Percentiles rank a stretch among this genome's conserved stretches.
Conservation (phyloP, 2,329 filamentous ascomycete genomes). For the Boeremia lycopersici region DNA sequence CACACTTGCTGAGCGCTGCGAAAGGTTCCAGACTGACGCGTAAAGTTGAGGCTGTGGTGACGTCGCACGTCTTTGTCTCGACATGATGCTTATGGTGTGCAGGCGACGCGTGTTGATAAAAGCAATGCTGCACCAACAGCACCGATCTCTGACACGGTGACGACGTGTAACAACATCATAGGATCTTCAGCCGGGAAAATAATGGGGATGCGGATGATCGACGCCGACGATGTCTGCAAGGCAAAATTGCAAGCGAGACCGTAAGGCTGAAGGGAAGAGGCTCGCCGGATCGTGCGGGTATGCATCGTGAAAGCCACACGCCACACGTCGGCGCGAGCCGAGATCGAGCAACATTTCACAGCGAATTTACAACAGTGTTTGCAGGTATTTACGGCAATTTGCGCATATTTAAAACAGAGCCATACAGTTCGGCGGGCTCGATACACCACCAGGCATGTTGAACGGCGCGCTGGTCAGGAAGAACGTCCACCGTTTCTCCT, state of each 20-base stretch:
- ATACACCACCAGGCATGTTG: constrained; percentile 49
- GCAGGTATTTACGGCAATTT: not conserved
- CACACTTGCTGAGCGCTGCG: constrained; percentile 13
- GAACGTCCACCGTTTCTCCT: constrained; percentile 50
- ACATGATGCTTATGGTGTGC: not conserved
- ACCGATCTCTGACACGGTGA: not conserved
- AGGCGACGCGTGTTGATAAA: constrained; percentile 1
- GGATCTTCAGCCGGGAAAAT: constrained; percentile 6
- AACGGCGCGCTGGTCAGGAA: constrained; percentile 53
- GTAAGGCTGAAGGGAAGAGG: constrained; percentile 7
- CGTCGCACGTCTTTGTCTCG: constrained; percentile 13
- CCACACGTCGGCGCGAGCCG: constrained; percentile 13
- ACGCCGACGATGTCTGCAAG: constrained; percentile 7
- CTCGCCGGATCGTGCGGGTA: not conserved
- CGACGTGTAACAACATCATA: not conserved
- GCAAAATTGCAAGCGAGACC: constrained; percentile 6
- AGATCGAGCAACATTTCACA: not conserved
- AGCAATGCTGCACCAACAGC: not conserved
- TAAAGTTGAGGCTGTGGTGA: constrained; percentile 15
- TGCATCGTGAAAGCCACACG: constrained; percentile 11
- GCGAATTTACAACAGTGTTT: not conserved
- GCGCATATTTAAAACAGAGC: constrained; percentile 37
- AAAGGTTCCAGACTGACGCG: constrained; percentile 14
- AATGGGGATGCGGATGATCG: constrained; percentile 18
- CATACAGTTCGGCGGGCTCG: constrained; percentile 43